Evolutionary conservation across 768 basidiomycete genomes (phyloP).

Genomic region (Auricularia sp.): DNA sequence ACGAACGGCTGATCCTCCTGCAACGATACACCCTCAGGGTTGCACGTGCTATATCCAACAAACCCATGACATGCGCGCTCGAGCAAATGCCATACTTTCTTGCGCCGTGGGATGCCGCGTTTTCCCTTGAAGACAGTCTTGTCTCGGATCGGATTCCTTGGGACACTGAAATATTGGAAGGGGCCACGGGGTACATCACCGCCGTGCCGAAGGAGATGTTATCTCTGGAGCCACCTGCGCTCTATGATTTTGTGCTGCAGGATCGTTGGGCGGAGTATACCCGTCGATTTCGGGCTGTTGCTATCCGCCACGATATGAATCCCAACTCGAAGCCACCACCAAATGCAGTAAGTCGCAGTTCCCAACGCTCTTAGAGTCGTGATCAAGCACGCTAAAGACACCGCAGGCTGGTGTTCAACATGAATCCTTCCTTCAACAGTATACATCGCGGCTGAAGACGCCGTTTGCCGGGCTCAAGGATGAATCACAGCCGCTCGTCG

Average conservation of each 20-base stretch:
- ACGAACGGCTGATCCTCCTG: slow-evolving; percentile 37
- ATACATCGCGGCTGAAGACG: slow-evolving; percentile 43
- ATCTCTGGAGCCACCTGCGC: slow-evolving; percentile 31
- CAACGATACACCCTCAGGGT: slow-evolving; percentile 56
- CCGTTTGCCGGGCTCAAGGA: slow-evolving; percentile 49
- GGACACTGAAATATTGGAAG: slow-evolving; percentile 47
- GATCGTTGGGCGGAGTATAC: slow-evolving; percentile 73
- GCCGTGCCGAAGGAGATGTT: slow-evolving; percentile 32
- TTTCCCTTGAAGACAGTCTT: slow-evolving; percentile 20
- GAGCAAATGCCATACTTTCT: slow-evolving; percentile 56
- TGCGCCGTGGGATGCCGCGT: slow-evolving; percentile 34
- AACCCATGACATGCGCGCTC: slow-evolving; percentile 46
- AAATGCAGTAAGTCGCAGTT: slow-evolving; percentile 41
- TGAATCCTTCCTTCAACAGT: slow-evolving; percentile 55
- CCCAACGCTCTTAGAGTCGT: not conserved
- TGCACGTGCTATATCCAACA: slow-evolving; percentile 56
- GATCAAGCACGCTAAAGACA: slow-evolving; percentile 8
- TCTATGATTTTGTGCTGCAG: slow-evolving; percentile 61
- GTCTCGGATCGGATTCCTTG: slow-evolving; percentile 49
- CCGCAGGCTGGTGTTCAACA: slow-evolving; percentile 53
- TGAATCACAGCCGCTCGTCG: slow-evolving; percentile 60
- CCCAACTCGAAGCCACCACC: slow-evolving; percentile 63
- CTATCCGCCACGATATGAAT: slow-evolving; percentile 54
- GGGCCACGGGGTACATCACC: slow-evolving; percentile 40
- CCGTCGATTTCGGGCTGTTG: slow-evolving; percentile 49